These are phyloP conservation scores for Aspergillus carlsbadensis DNA, from an alignment of 495 filamentous ascomycete genomes.

Conservation along the genomic window DNA sequence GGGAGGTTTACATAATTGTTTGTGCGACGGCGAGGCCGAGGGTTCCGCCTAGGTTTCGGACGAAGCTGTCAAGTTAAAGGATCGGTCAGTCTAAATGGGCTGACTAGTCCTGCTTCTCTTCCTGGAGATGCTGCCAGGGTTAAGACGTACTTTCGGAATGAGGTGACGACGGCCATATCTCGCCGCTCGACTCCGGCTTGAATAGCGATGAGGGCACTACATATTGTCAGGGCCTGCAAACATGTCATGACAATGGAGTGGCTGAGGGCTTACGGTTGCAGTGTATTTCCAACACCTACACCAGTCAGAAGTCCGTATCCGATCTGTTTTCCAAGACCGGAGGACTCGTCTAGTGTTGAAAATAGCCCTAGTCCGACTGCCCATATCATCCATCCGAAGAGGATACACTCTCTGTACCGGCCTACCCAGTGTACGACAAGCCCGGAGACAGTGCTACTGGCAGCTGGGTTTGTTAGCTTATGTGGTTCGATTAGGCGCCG, in stretches of 20 bases:
- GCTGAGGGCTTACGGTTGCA: conserved; percentile 44
- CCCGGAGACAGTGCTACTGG: conserved; percentile 51
- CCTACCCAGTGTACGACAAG: conserved; percentile 52
- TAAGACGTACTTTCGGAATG: conserved; percentile 47
- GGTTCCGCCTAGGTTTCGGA: conserved; percentile 52
- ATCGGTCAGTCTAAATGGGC: too few species aligned
- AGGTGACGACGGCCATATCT: conserved; percentile 56
- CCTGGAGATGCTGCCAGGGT: neutral
- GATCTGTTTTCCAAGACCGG: conserved; percentile 52
- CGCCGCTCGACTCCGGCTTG: conserved; percentile 52
- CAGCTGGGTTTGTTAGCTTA: conserved; percentile 22
- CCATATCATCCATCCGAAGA: conserved; percentile 53
- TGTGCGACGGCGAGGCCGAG: conserved; percentile 53
- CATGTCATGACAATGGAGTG: neutral
- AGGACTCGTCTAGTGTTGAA: conserved; percentile 49
- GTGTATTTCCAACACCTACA: conserved; percentile 51
- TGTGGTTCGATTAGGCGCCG: neutral
- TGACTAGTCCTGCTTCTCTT: too few species aligned
- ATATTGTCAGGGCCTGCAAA: neutral
- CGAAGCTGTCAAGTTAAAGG: too few species aligned
- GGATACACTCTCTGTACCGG: conserved; percentile 52
- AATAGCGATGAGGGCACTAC: conserved; percentile 45
- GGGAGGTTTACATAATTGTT: conserved; percentile 44
- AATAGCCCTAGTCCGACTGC: conserved; percentile 52
- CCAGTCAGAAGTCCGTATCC: conserved; percentile 53